Evolutionary conservation across 73 alveolate species (phyloP).

Genomic region (Tetrahymena thermophila): DNA sequence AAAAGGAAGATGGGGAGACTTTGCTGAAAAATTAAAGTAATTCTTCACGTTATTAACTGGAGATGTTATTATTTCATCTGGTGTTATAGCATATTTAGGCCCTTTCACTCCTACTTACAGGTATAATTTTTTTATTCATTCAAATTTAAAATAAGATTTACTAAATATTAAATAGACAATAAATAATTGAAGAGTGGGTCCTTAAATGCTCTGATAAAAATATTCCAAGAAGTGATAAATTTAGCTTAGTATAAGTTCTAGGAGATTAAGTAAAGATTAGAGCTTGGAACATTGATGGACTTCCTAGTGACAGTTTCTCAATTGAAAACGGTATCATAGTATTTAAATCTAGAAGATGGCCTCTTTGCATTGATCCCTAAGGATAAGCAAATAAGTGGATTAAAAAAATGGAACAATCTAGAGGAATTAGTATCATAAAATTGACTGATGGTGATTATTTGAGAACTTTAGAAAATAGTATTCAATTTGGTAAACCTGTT

Average conservation of each 20-base stretch:
- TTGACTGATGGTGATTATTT: conserved; percentile 80
- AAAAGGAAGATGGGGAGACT: conserved; percentile 95
- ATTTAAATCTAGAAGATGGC: conserved; percentile 96
- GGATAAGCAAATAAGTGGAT: conserved; percentile 78
- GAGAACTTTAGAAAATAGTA: conserved; percentile 59
- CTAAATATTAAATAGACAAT: conserved; percentile 21
- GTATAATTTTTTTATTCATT: neutral
- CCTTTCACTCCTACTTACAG: conserved; percentile 89
- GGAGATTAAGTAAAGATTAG: conserved; percentile 99
- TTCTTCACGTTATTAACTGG: conserved; percentile 93
- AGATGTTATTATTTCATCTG: conserved; percentile 92
- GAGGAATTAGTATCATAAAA: conserved; percentile 58
- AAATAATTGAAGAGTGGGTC: conserved; percentile 87
- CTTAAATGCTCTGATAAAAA: conserved; percentile 66
- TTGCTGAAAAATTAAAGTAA: conserved; percentile 68
- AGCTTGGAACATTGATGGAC: conserved; percentile 96
- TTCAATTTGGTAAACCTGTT: conserved; percentile 90
- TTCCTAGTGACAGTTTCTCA: conserved; percentile 97
- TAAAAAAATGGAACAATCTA: conserved; percentile 62
- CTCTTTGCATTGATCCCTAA: conserved; percentile 96
- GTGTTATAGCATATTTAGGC: conserved; percentile 98
- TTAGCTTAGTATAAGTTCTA: conserved; percentile 72
- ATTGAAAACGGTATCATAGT: conserved; percentile 95
- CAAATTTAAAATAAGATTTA: neutral
- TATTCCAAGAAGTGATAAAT: conserved; percentile 88